A percentile compares a stretch with the other conserved stretches of the same genome.
These are phyloP conservation scores for Paecilomyces dactylethromorphus DNA, from an alignment of 2,329 filamentous ascomycete species.

Conservation along the genomic window DNA sequence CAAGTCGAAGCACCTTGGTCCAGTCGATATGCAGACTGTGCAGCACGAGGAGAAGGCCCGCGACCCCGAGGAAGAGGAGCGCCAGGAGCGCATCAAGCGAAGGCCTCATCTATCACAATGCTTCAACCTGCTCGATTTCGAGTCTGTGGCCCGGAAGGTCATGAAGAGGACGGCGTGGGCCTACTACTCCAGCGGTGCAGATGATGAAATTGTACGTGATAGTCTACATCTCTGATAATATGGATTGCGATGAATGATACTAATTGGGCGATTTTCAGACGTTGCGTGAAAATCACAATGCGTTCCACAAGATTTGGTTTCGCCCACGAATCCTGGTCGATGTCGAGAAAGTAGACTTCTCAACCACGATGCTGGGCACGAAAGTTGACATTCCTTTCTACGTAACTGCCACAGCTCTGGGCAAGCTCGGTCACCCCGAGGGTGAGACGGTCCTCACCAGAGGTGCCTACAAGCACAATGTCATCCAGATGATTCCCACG, in stretches of 20 bases:
- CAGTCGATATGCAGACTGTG: conserved; percentile 81
- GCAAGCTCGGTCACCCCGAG: conserved; percentile 89
- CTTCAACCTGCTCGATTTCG: conserved; percentile 93
- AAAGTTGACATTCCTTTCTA: conserved; percentile 86
- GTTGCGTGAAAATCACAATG: conserved; percentile 87
- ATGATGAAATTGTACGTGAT: conserved; percentile 69
- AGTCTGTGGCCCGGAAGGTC: conserved; percentile 77
- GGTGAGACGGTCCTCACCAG: conserved; percentile 88
- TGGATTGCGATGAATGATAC: neutral
- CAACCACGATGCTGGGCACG: conserved; percentile 88
- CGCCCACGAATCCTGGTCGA: conserved; percentile 82
- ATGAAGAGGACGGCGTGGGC: conserved; percentile 98
- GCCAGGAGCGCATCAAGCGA: conserved; percentile 64
- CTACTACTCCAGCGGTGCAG: conserved; percentile 91
- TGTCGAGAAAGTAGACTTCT: conserved; percentile 78
- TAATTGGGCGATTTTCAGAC: conserved; percentile 50
- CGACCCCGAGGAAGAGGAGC: conserved; percentile 65
- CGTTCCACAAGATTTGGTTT: conserved; percentile 98
- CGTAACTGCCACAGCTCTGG: conserved; percentile 89
- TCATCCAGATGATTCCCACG: conserved; percentile 98
- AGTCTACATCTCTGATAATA: conserved; percentile 1
- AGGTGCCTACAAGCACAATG: conserved; percentile 75
- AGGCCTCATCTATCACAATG: conserved; percentile 82
- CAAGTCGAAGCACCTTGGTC: conserved; percentile 77
- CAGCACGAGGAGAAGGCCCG: conserved; percentile 58